These are phyloP conservation scores for Setaria italica DNA, from an alignment of 202 grass and related monocot genomes.

Conservation along the genomic window DNA sequence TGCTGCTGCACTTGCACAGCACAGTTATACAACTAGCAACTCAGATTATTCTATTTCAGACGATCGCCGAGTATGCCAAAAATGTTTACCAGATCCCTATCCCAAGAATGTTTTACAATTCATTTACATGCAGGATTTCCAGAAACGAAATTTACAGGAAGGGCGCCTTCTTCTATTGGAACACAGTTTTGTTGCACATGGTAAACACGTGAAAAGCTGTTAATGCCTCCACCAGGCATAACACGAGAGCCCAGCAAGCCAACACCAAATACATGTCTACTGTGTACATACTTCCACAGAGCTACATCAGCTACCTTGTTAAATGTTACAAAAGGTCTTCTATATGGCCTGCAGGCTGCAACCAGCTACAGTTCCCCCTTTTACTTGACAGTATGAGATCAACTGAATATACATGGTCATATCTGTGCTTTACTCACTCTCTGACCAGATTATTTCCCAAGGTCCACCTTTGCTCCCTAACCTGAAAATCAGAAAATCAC, in stretches of 20 bases:
- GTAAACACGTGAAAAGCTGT: neutral
- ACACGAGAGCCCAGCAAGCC: neutral
- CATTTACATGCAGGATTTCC: neutral
- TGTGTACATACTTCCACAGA: neutral
- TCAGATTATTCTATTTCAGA: neutral
- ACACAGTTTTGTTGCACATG: neutral
- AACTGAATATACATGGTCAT: neutral
- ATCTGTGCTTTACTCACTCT: conserved; percentile 36
- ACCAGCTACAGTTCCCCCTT: neutral
- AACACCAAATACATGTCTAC: neutral
- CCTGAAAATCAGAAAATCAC: conserved; percentile 42
- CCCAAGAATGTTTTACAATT: neutral
- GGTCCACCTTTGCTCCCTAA: conserved; percentile 78
- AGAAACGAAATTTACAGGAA: neutral
- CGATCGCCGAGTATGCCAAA: neutral
- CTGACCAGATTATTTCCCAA: conserved; percentile 68
- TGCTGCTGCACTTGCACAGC: neutral
- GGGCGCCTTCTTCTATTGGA: neutral
- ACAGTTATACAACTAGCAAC: no score
- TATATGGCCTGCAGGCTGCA: no score
- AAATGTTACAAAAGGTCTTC: neutral
- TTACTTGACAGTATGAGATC: neutral
- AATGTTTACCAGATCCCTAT: neutral
- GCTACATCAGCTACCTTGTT: neutral
- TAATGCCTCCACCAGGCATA: neutral